phyloP scores from a whole-genome alignment of 2,329 filamentous ascomycete species.

The Xylariaceae sp. region DNA sequence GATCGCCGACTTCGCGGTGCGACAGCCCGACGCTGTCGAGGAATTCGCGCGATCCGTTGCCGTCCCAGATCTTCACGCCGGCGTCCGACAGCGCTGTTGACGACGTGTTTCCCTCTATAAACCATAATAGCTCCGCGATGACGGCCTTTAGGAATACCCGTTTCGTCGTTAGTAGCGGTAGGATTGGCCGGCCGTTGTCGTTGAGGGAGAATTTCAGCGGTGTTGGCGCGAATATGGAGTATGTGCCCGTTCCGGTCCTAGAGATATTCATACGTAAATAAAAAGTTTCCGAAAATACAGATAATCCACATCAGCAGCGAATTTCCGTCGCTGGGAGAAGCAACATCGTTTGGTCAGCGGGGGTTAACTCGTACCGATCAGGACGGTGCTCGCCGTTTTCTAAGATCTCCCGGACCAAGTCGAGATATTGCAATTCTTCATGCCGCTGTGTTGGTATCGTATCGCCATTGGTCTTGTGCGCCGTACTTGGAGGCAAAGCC shows the following conservation, averaged over 20 bases:
- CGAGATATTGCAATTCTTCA: conserved; percentile 92
- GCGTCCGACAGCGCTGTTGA: conserved; percentile 70
- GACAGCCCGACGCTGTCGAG: conserved; percentile 79
- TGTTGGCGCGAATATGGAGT: conserved; percentile 80
- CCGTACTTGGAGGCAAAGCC: neutral
- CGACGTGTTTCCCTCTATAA: conserved; percentile 79
- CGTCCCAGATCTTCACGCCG: conserved; percentile 97
- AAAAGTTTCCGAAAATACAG: neutral
- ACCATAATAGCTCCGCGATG: conserved; percentile 92
- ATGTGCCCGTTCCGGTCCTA: conserved; percentile 89
- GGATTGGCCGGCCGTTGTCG: conserved; percentile 56
- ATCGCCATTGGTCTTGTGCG: neutral
- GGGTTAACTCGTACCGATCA: conserved; percentile 58
- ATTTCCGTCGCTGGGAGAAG: neutral
- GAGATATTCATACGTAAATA: neutral
- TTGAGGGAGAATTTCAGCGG: conserved; percentile 85
- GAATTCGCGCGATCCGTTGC: conserved; percentile 86
- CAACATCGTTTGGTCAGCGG: neutral
- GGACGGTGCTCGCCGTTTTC: conserved; percentile 79
- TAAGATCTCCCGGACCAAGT: conserved; percentile 82
- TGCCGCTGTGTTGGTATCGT: conserved; percentile 42
- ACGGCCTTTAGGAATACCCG: conserved; percentile 91
- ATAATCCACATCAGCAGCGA: neutral
- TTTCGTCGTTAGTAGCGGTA: conserved; percentile 95
- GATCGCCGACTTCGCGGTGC: conserved; percentile 79